phyloP scores from a whole-genome alignment of 768 basidiomycete genomes.

The Auricularia sp. region DNA sequence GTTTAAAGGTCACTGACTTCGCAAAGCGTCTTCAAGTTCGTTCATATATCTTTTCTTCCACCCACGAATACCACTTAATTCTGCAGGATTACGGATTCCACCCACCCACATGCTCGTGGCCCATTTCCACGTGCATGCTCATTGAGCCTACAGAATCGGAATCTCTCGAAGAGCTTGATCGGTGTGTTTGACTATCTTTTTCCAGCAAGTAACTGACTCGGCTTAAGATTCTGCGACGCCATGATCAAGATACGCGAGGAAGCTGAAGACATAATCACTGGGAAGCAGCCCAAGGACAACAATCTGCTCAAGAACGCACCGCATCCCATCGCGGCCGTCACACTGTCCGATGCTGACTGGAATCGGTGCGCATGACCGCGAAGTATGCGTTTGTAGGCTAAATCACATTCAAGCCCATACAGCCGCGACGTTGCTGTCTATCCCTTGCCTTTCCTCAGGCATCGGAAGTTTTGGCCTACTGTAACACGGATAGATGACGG shows the following conservation, averaged over 20 bases:
- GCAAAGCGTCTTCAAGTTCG: constrained; percentile 86
- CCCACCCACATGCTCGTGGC: constrained; percentile 97
- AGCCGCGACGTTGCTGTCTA: constrained; percentile 85
- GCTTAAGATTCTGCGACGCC: constrained; percentile 82
- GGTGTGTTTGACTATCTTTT: constrained; percentile 28
- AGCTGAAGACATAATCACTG: constrained; percentile 75
- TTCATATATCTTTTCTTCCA: constrained; percentile 8
- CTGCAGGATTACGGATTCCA: constrained; percentile 83
- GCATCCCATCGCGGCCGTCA: constrained; percentile 70
- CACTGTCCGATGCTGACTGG: constrained; percentile 73
- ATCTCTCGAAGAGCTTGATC: constrained; percentile 84
- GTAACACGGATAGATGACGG: constrained; percentile 90
- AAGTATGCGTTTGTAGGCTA: constrained; percentile 12
- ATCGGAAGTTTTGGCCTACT: constrained; percentile 95
- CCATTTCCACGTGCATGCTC: constrained; percentile 91
- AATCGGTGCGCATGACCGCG: constrained; percentile 41
- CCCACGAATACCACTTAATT: no score
- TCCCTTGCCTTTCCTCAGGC: constrained; percentile 69
- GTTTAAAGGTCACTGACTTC: constrained; percentile 89
- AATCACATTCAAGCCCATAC: constrained; percentile 52
- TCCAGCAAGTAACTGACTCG: not conserved
- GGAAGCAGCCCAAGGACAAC: constrained; percentile 82
- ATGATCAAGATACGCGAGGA: constrained; percentile 95
- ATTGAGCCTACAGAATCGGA: constrained; percentile 98
- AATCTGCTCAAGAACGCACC: constrained; percentile 93